Percentiles rank a stretch among this genome's conserved stretches.
phyloP scores from a whole-genome alignment of 176 grass and related monocot species.

The Oryza rufipogon region DNA sequence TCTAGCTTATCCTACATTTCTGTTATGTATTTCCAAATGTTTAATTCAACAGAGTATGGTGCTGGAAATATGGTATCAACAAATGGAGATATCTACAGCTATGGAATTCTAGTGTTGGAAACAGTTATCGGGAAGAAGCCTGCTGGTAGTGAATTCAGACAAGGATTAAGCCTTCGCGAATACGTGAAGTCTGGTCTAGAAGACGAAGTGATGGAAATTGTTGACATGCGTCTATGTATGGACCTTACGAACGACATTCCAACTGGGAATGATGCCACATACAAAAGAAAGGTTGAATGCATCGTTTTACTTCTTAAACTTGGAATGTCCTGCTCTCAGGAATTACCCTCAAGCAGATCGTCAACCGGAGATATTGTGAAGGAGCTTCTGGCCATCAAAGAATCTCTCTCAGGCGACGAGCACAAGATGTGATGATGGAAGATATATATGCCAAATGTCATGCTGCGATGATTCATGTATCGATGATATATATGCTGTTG shows the following conservation, averaged over 20 bases:
- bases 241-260: neutral
- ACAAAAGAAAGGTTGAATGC: neutral
- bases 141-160: slow-evolving; percentile 12
- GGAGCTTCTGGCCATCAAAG: no score
- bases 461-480: no score
- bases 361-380: neutral
- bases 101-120: slow-evolving; percentile 40
- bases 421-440: no score
- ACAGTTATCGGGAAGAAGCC: slow-evolving; percentile 43
- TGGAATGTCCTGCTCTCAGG: slow-evolving; percentile 18
- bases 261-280: neutral
- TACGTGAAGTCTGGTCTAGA: slow-evolving; percentile 20
- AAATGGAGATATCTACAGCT: slow-evolving; percentile 57
- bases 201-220: neutral
- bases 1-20: no score
- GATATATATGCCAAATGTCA: no score
- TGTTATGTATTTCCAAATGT: no score
- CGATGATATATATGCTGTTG: no score
- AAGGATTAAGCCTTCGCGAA: slow-evolving; percentile 29
- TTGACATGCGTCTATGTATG: neutral
- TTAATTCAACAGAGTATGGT: slow-evolving; percentile 7
- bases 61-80: slow-evolving; percentile 39
- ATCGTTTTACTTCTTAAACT: neutral
- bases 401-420: no score
- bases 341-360: neutral